phyloP scores from a whole-genome alignment of 495 filamentous ascomycete species.

The Penicillium turbatum region DNA sequence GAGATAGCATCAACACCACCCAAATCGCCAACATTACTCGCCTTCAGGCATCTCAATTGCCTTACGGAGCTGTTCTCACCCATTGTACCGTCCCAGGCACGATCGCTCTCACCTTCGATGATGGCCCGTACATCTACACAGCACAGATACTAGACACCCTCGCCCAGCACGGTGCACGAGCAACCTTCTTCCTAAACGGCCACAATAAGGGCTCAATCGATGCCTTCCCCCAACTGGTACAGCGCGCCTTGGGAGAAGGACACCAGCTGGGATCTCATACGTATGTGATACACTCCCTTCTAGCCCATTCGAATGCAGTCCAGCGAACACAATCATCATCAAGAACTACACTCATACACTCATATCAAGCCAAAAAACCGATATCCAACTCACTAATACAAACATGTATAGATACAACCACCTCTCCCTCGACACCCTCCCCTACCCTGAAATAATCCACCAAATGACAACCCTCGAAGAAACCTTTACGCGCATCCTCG shows the following conservation, averaged over 20 bases:
- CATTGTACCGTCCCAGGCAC: slow-evolving; percentile 54
- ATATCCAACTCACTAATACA: background rate
- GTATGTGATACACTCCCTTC: slow-evolving; percentile 33
- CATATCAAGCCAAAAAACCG: background rate
- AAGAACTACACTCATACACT: background rate
- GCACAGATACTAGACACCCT: slow-evolving; percentile 59
- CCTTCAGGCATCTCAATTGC: slow-evolving; percentile 22
- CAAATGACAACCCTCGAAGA: slow-evolving; percentile 71
- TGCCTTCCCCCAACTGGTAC: slow-evolving; percentile 49
- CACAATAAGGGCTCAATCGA: slow-evolving; percentile 57
- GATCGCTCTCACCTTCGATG: slow-evolving; percentile 73
- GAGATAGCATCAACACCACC: background rate
- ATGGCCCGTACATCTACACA: slow-evolving; percentile 68
- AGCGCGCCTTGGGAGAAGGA: slow-evolving; percentile 56
- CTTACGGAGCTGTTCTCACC: slow-evolving; percentile 54
- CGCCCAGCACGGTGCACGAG: slow-evolving; percentile 53
- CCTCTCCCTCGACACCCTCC: slow-evolving; percentile 52
- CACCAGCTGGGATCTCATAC: slow-evolving; percentile 78
- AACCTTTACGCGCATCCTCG: slow-evolving; percentile 62
- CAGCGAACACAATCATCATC: too few relatives aligned
- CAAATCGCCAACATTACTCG: background rate
- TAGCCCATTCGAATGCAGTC: too few relatives aligned
- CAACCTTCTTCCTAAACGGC: slow-evolving; percentile 73
- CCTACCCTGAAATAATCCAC: slow-evolving; percentile 47
- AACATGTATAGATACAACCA: slow-evolving; percentile 49